Conservation (phyloP, 371 early-diverging fungal species). For the Nematocida parisii region DNA sequence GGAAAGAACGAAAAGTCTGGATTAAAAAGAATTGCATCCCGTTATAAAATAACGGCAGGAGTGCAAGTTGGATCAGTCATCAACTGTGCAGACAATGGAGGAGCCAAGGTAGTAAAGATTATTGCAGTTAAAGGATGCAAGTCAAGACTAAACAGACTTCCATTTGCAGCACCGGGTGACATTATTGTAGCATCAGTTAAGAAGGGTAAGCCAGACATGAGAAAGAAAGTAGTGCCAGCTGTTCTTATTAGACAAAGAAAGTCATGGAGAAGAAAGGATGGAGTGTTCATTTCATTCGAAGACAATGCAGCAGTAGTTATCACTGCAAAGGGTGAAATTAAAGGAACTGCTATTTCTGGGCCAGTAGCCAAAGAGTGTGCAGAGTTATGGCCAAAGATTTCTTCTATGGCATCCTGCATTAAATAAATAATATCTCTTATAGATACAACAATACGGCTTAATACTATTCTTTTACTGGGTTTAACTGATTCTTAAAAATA, state of each 20-base stretch:
- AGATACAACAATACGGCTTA: neutral
- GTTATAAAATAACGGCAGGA: slow-evolving; percentile 77
- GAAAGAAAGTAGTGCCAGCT: slow-evolving; percentile 99
- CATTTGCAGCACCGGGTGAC: slow-evolving; percentile 98
- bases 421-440: slow-evolving; percentile 44
- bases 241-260: slow-evolving; percentile 98
- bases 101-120: slow-evolving; percentile 98
- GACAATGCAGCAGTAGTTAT: slow-evolving; percentile 94
- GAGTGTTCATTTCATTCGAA: slow-evolving; percentile 94
- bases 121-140: slow-evolving; percentile 93
- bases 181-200: slow-evolving; percentile 97
- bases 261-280: slow-evolving; percentile 96
- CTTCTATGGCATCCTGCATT: slow-evolving; percentile 74
- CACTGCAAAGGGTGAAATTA: slow-evolving; percentile 99
- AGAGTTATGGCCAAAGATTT: slow-evolving; percentile 99
- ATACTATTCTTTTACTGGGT: too few species aligned
- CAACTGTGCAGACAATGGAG: slow-evolving; percentile 99
- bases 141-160: slow-evolving; percentile 94
- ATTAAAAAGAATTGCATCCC: slow-evolving; percentile 48
- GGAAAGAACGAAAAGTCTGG: slow-evolving; percentile 61
- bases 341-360: slow-evolving; percentile 98
- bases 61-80: slow-evolving; percentile 97
- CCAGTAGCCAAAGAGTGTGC: slow-evolving; percentile 99
- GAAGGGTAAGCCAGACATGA: slow-evolving; percentile 99
- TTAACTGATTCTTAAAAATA: too few species aligned